These are phyloP conservation scores for Epicoccum nigrum DNA, from an alignment of 2,329 filamentous ascomycete species.

Conservation along the genomic window DNA sequence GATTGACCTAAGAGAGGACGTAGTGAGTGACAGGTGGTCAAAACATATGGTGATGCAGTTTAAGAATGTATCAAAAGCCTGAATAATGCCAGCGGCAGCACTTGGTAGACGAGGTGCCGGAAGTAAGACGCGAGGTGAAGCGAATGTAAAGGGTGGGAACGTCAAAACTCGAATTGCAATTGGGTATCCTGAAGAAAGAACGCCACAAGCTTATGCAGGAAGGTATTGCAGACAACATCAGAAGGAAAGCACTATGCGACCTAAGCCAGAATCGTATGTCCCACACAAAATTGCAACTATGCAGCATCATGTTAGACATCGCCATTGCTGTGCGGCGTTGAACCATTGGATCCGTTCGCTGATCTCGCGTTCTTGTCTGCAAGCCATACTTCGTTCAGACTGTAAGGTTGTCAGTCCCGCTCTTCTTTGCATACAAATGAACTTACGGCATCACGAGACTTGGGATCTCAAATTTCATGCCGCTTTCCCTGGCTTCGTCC, in stretches of 20 bases:
- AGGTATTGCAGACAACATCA: constrained; percentile 10
- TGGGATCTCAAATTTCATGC: constrained; percentile 75
- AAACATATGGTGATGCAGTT: neutral
- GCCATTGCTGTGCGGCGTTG: constrained; percentile 25
- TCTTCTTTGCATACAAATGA: neutral
- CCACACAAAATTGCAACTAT: constrained; percentile 2
- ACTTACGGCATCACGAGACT: constrained; percentile 72
- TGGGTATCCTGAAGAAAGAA: constrained; percentile 15
- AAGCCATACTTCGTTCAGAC: constrained; percentile 74
- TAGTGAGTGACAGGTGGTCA: neutral
- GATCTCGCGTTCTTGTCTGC: constrained; percentile 38
- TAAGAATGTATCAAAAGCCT: neutral
- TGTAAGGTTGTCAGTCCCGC: constrained; percentile 40
- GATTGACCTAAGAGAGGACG: neutral
- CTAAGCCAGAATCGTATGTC: neutral
- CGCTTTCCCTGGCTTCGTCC: constrained; percentile 75
- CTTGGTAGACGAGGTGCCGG: neutral
- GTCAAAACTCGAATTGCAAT: neutral
- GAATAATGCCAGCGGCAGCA: neutral
- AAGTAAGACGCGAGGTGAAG: neutral
- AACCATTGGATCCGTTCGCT: constrained; percentile 31
- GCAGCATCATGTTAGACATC: constrained; percentile 7
- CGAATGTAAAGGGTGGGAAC: neutral
- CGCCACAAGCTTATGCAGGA: constrained; percentile 15
- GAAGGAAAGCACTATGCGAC: constrained; percentile 24